Evolutionary conservation across 192 early-diverging fungal species (phyloP).

Genomic region (Backusella westeae): DNA sequence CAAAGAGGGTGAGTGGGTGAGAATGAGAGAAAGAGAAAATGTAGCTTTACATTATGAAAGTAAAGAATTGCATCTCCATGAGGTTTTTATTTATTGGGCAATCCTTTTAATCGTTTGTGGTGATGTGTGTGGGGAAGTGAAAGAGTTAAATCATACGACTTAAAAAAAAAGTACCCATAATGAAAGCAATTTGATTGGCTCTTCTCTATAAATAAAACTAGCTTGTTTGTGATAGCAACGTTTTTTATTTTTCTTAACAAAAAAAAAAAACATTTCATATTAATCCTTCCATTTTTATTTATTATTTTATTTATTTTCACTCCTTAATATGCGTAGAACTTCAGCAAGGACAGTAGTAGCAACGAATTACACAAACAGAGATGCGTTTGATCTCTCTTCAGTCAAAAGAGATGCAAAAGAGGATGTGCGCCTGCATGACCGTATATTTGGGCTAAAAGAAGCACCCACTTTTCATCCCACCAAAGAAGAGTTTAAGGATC

Average conservation of each 20-base stretch:
- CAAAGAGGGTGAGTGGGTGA: not conserved
- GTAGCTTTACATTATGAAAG: too few species aligned
- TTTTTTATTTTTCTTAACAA: not conserved
- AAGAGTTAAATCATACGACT: not conserved
- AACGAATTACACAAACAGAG: not conserved
- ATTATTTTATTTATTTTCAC: slow-evolving; percentile 12
- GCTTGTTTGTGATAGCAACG: not conserved
- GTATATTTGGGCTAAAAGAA: slow-evolving; percentile 65
- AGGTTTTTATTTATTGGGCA: not conserved
- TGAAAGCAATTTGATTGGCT: slow-evolving; percentile 4
- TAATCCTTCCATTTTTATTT: slow-evolving; percentile 9
- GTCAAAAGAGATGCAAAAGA: slow-evolving; percentile 15
- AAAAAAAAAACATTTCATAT: not conserved
- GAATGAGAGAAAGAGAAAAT: not conserved
- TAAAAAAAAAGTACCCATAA: not conserved
- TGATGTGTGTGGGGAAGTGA: not conserved
- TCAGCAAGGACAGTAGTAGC: not conserved
- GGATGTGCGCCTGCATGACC: not conserved
- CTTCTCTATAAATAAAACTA: slow-evolving; percentile 1
- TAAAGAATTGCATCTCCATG: too few species aligned
- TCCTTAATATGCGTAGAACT: slow-evolving; percentile 11
- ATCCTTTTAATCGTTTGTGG: not conserved
- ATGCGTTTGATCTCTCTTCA: slow-evolving; percentile 10
- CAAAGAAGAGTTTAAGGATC: slow-evolving; percentile 76
- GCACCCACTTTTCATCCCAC: slow-evolving; percentile 85